Base-by-base conservation (phyloP, 257 asterid genomes). In the Voacanga thouarsii region DNA sequence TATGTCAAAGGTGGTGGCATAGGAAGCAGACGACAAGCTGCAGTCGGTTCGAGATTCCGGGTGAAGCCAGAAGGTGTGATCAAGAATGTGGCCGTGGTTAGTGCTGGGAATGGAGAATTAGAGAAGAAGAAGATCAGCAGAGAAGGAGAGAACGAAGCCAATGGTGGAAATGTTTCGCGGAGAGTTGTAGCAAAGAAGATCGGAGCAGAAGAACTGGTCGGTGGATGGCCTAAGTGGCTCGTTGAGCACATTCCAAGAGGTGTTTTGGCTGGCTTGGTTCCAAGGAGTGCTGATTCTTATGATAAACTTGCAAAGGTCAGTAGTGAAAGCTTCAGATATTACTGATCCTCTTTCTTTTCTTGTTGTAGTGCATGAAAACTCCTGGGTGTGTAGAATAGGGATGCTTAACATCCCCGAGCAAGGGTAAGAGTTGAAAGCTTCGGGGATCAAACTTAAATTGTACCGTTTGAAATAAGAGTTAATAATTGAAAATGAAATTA, bases 201-300 rank as follows among this genome's bases (percentile, higher is more conserved):
- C 71, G 84, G 47, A 60, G 89, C 78, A 10, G 93, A 86, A 68
- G 94, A 86, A 44, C 44, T 84, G 53, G 80, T 86, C 44, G 90
- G 74, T 77, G 96, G 96, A 47, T 91, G 96, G 97, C 97, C 97
- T 0, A 80, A 77, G 39, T 92, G 97, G 97, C 92, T 92, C 12
- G 77, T 88, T 53, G 91, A 86, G 57, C 88, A 89, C 68, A 85
- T 92, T 63, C 81, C 86, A 2, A 57, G 18, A 16, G 89, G 87
- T 69, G 87, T 75, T 72, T 77, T 92, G 77, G 84, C 85, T 74
- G 90, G 90, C 24, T 86, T 92, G 72, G 83, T 84, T 39, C 86
- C 91, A 11, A 88, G 77, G 68, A 89, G 77, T 78, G 97, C 97
- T n/a, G 97, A 91, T 84, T 89, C 97, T 4, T 92, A 89, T 74